Evolutionary conservation across 2,329 filamentous ascomycete species (phyloP), one percentile per base, ranked within the genome.

Genomic region (Cercospora brassicicola): DNA sequence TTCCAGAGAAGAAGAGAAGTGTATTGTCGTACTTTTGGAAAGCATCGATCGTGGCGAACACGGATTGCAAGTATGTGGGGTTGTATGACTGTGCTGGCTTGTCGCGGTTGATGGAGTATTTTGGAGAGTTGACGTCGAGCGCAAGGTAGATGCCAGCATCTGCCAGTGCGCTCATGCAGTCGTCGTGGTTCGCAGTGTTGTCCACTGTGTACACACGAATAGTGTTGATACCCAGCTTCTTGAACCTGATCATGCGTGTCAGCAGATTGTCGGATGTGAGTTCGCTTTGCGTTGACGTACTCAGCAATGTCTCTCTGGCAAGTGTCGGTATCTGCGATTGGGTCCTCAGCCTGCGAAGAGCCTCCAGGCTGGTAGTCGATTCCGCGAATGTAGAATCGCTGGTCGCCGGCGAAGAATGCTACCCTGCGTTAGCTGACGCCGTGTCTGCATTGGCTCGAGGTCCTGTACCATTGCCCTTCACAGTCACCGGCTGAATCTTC

Each of bases 141-240:
- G 96, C 92, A 63, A 96, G 87, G 84, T 97, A 97, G 84, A 97
- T 97, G 75, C 92, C 92, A 71, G 92, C 93, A 76, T 91, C 91
- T 62, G 88, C 89, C 69, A 97, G 86, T 56, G 87, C 85, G 69
- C 85, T 83, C 94, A 97, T 97, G 85, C 94, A 97, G 70, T 88
- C 86, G 75, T 94, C 89, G 82, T 97, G 94, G 80, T 90, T 82
- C 74, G 85, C 83, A 61, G 89, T 89, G 86, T 97, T 97, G 84
- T 97, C 94, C 73, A 96, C 89, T 15, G 91, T 93, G 86, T 97
- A 97, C 70, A 97, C 91, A 80, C 94, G 93, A 78, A 97, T 85
- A 28, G 93, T 93, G 85, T 97, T 97, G 82, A 97, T 84, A 59
- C 93, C 93, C 61, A 97, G 85, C 73, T 93, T 87, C 84, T 92